Evolutionary conservation across 139 green algal genomes (phyloP).

Genomic region (Dunaliella sp.): DNA sequence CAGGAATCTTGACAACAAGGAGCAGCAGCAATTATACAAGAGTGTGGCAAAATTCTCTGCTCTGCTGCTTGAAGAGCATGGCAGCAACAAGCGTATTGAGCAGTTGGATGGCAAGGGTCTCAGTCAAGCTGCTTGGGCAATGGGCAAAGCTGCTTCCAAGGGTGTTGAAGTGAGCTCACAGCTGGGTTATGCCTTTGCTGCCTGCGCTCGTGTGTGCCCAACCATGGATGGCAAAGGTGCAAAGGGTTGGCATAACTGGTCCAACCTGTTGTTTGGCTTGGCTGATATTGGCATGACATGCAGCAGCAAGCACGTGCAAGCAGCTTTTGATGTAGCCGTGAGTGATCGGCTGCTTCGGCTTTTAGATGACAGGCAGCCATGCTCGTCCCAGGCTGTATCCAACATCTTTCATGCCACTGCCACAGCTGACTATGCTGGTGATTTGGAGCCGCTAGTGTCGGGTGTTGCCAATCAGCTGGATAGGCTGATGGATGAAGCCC

Average conservation of each 20-base stretch:
- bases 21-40: background rate
- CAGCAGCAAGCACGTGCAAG: background rate
- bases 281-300: background rate
- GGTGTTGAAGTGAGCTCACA: background rate
- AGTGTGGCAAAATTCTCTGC: background rate
- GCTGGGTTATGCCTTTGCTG: background rate
- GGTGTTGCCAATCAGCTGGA: background rate
- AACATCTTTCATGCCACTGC: background rate
- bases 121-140: background rate
- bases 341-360: background rate
- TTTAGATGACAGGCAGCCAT: no score
- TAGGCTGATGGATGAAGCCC: background rate
- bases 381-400: background rate
- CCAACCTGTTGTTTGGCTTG: background rate
- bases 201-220: background rate
- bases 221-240: background rate
- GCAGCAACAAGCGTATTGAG: background rate
- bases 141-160: background rate
- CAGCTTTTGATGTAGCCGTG: background rate
- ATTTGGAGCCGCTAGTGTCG: background rate
- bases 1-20: background rate
- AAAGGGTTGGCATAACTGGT: background rate
- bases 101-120: background rate
- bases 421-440: background rate
- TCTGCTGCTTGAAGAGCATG: background rate